Percentiles rank a stretch among this genome's conserved stretches.
Evolutionary conservation across 257 asterid genomes (phyloP).

Genomic region (Capsicum rhomboideum): DNA sequence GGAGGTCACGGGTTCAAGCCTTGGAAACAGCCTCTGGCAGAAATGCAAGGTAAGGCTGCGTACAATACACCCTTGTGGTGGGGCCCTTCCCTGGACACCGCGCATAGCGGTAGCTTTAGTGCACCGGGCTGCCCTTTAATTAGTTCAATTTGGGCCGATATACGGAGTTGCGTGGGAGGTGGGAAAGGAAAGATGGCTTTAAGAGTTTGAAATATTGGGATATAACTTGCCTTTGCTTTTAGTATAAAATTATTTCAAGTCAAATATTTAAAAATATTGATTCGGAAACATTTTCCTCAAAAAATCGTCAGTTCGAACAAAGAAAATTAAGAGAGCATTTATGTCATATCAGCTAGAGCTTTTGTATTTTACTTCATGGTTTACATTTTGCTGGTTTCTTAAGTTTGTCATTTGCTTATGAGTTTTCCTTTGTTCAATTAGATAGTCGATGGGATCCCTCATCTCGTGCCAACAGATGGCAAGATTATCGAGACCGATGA

Average conservation of each 20-base stretch:
- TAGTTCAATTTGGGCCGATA: background rate
- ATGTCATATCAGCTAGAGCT: background rate
- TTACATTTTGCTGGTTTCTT: background rate
- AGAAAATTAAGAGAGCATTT: background rate
- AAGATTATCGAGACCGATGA: conserved; percentile 25
- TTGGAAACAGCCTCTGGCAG: no score
- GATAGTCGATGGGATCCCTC: conserved; percentile 68
- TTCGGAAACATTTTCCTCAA: background rate
- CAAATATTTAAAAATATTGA: background rate
- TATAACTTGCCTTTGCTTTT: no score
- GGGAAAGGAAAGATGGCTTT: background rate
- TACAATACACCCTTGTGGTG: no score
- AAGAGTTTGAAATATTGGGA: background rate
- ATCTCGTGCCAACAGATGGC: conserved; percentile 59
- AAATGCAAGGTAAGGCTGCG: no score
- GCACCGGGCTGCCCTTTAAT: no score
- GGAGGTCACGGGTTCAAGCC: no score
- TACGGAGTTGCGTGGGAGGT: background rate
- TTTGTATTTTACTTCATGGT: background rate
- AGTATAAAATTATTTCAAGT: background rate
- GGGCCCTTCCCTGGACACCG: no score
- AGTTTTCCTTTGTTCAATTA: background rate
- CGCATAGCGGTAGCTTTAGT: no score
- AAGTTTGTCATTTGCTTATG: background rate
- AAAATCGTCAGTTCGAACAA: no score